phyloP scores from a whole-genome alignment of 2,329 filamentous ascomycete genomes.

The Cercospora sesami region DNA sequence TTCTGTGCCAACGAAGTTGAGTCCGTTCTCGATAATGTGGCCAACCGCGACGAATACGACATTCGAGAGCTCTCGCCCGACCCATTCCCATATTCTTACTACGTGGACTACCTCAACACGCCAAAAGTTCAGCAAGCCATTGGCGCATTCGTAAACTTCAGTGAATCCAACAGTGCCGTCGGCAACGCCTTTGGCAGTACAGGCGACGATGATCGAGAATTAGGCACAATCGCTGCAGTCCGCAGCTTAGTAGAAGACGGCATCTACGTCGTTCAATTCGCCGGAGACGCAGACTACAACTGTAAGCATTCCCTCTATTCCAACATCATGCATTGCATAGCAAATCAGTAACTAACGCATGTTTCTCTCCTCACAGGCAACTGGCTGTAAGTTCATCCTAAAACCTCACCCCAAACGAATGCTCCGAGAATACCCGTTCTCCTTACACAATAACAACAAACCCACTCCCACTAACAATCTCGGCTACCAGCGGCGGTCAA shows the following conservation, averaged over 20 bases:
- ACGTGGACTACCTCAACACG: constrained; percentile 59
- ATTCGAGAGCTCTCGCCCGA: constrained; percentile 57
- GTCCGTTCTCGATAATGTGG: constrained; percentile 52
- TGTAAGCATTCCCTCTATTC: constrained; percentile 28
- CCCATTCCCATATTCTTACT: constrained; percentile 57
- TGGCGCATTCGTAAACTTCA: constrained; percentile 62
- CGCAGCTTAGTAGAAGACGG: constrained; percentile 43
- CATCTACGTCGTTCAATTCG: constrained; percentile 47
- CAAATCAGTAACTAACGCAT: neutral
- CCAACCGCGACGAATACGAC: constrained; percentile 61
- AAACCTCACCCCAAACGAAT: neutral
- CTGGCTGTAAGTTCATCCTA: constrained; percentile 37
- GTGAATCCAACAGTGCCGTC: constrained; percentile 47
- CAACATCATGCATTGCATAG: neutral
- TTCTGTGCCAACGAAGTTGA: constrained; percentile 60
- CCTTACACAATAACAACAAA: neutral
- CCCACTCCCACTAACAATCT: constrained; percentile 34
- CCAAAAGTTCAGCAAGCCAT: constrained; percentile 57
- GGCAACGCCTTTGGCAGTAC: constrained; percentile 48
- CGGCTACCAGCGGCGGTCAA: constrained; percentile 39
- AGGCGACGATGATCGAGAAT: constrained; percentile 52
- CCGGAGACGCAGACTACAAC: constrained; percentile 53
- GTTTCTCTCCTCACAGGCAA: constrained; percentile 34
- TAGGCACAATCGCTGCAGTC: constrained; percentile 46
- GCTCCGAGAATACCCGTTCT: constrained; percentile 1